A percentile compares a stretch with the other conserved stretches of the same genome.
phyloP scores from a whole-genome alignment of 139 green algal genomes.

The Parachlorella kessleri region DNA sequence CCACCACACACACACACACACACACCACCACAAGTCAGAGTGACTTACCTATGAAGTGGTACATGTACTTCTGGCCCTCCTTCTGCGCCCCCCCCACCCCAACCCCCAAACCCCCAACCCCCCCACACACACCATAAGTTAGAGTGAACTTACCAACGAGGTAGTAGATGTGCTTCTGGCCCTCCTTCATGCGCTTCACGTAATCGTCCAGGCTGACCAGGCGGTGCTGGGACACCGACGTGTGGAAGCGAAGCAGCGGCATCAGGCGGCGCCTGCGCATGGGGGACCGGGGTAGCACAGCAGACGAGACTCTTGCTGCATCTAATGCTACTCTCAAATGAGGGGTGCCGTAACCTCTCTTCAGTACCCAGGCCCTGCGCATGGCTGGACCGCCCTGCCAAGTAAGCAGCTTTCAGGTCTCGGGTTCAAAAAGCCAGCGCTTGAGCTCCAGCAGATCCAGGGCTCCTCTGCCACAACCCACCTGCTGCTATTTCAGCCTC shows the following conservation, averaged over 20 bases:
- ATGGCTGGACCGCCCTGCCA: no score
- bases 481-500: no score
- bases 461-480: no score
- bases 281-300: neutral
- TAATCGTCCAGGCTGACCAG: slow-evolving; percentile 89
- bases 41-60: no score
- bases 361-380: no score
- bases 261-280: slow-evolving; percentile 52
- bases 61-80: neutral
- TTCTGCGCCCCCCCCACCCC: neutral
- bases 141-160: slow-evolving; percentile 64
- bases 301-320: no score
- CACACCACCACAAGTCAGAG: neutral
- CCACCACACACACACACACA: no score
- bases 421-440: no score
- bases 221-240: slow-evolving; percentile 73
- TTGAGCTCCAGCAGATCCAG: no score
- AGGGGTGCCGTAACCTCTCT: no score
- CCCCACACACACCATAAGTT: slow-evolving; percentile 14
- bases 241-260: slow-evolving; percentile 88
- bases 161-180: slow-evolving; percentile 98
- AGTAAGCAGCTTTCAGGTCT: no score
- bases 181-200: slow-evolving; percentile 89
- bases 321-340: no score
- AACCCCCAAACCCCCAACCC: neutral